Percentiles rank a stretch among this genome's conserved stretches.
Evolutionary conservation across 345 rosid genomes (phyloP).

Genomic region (Euphorbia pulcherrima): DNA sequence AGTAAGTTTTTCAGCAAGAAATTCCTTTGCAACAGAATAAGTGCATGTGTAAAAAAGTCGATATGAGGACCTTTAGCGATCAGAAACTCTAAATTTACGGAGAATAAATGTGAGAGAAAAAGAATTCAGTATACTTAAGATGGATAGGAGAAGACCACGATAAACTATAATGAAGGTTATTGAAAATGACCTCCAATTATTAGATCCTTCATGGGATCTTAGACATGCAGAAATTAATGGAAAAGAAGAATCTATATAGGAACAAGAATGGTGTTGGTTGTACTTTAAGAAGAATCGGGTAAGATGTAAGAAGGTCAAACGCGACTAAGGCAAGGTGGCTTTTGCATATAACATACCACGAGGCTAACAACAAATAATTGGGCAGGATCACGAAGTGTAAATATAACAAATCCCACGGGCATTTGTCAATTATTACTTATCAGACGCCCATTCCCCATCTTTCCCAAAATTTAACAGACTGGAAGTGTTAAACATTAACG

Average conservation of each 20-base stretch:
- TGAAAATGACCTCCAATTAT: background rate
- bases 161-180: background rate
- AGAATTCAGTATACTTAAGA: background rate
- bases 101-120: background rate
- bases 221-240: background rate
- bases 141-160: background rate
- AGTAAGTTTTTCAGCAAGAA: constrained; percentile 6
- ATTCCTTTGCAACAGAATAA: background rate
- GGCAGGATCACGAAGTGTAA: background rate
- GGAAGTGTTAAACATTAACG: background rate
- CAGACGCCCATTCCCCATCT: constrained; percentile 1
- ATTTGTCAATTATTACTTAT: background rate
- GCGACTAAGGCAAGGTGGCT: background rate
- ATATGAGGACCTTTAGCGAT: background rate
- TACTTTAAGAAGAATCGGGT: background rate
- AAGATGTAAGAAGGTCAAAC: background rate
- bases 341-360: background rate
- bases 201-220: background rate
- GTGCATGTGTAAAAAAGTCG: background rate
- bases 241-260: background rate
- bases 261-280: background rate
- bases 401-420: background rate
- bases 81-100: background rate
- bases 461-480: constrained; percentile 2
- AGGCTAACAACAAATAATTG: background rate